A percentile compares a stretch with the other conserved stretches of the same genome.
Conservation (phyloP, 345 rosid genomes). For the Salix arbutifolia region DNA sequence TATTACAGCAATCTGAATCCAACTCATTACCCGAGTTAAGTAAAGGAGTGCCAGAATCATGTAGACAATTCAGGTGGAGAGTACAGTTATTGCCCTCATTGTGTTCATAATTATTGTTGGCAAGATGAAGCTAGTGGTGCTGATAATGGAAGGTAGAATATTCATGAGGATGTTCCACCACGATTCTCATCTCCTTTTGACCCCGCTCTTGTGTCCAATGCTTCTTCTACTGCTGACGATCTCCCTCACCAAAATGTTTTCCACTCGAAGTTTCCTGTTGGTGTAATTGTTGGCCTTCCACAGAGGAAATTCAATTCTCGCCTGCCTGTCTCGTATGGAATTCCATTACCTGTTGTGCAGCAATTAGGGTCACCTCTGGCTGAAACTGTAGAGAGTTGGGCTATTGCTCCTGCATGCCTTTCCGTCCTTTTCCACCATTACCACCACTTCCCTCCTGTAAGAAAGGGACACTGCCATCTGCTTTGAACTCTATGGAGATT, state of each 20-base stretch:
- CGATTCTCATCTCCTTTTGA: conserved; percentile 61
- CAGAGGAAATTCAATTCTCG: conserved; percentile 60
- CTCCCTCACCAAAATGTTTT: conserved; percentile 21
- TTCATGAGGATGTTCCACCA: conserved; percentile 70
- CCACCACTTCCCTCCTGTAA: conserved; percentile 52
- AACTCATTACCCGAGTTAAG: conserved; percentile 9
- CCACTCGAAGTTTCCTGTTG: conserved; percentile 25
- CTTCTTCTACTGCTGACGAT: conserved; percentile 29
- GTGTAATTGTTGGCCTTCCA: conserved; percentile 41
- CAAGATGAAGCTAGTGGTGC: conserved; percentile 21
- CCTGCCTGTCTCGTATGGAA: conserved; percentile 74
- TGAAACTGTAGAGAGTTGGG: conserved; percentile 53
- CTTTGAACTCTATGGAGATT: conserved; percentile 19
- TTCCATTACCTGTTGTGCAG: conserved; percentile 61
- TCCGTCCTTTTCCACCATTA: conserved; percentile 82
- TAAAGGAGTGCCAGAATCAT: conserved; percentile 13
- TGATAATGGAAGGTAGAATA: conserved; percentile 30
- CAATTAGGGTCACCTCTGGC: conserved; percentile 53
- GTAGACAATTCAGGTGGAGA: conserved; percentile 19
- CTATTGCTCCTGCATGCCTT: conserved; percentile 76
- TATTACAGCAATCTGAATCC: conserved; percentile 20
- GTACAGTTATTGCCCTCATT: conserved; percentile 13
- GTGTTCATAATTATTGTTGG: conserved; percentile 15
- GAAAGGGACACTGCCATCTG: conserved; percentile 29
- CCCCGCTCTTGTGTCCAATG: conserved; percentile 28